These are phyloP conservation scores for Zymoseptoria brevis DNA, from an alignment of 2,329 filamentous ascomycete species.

Conservation along the genomic window DNA sequence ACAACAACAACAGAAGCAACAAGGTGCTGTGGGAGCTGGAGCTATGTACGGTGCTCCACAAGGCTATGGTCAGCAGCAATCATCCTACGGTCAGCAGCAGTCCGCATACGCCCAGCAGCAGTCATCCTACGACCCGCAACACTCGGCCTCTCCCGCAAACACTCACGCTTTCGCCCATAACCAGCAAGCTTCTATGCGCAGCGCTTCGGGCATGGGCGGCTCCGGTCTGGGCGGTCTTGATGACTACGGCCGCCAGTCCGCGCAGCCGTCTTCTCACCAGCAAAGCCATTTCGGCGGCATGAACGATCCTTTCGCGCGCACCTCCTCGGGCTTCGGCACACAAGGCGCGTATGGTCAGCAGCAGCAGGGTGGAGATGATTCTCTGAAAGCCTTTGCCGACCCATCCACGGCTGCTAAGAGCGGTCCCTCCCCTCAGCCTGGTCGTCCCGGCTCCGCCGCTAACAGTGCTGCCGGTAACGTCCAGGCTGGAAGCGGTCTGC, in stretches of 20 bases:
- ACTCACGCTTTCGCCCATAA: slow-evolving; percentile 44
- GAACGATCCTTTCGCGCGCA: slow-evolving; percentile 53
- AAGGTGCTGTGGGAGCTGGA: slow-evolving; percentile 46
- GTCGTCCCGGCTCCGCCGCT: slow-evolving; percentile 55
- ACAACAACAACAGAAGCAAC: slow-evolving; percentile 36
- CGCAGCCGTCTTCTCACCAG: slow-evolving; percentile 49
- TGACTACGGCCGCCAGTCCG: slow-evolving; percentile 48
- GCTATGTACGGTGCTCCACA: slow-evolving; percentile 58
- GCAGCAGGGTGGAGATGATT: slow-evolving; percentile 45
- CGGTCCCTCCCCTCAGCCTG: slow-evolving; percentile 55
- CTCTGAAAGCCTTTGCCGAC: slow-evolving; percentile 50
- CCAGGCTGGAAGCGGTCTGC: slow-evolving; percentile 41
- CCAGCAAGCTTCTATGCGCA: slow-evolving; percentile 34
- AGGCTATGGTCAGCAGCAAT: slow-evolving; percentile 44
- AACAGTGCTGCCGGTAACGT: slow-evolving; percentile 47
- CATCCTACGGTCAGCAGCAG: slow-evolving; percentile 52
- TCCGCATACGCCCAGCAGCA: slow-evolving; percentile 44
- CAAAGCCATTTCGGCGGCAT: slow-evolving; percentile 45
- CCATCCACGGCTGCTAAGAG: slow-evolving; percentile 31
- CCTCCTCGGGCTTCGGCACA: slow-evolving; percentile 48
- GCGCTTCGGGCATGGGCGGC: slow-evolving; percentile 34
- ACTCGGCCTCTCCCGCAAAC: slow-evolving; percentile 57
- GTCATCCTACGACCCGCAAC: slow-evolving; percentile 49
- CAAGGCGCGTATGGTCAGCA: slow-evolving; percentile 42
- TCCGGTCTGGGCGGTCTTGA: slow-evolving; percentile 43